phyloP scores from a whole-genome alignment of 2,329 filamentous ascomycete genomes.

The Penicillium rolfsii region DNA sequence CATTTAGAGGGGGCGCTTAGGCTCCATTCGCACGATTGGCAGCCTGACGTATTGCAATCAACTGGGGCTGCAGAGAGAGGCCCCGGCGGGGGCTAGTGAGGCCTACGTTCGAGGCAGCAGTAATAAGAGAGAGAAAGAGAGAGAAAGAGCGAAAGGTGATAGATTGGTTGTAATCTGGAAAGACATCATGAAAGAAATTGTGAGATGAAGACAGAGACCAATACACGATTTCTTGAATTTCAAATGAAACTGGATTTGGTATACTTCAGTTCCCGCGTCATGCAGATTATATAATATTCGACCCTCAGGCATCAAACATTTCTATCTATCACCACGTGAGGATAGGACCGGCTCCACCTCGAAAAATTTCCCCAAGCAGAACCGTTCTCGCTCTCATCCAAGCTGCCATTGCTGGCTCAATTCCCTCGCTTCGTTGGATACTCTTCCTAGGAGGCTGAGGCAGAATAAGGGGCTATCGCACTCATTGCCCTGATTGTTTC shows the following conservation, averaged over 20 bases:
- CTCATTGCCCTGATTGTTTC: background rate
- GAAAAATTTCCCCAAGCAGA: constrained; percentile 46
- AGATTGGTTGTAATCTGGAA: background rate
- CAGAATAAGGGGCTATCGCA: constrained; percentile 18
- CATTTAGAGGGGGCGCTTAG: constrained; percentile 27
- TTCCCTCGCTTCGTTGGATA: constrained; percentile 26
- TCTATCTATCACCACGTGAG: constrained; percentile 46
- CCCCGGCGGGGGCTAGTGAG: background rate
- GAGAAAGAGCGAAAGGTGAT: background rate
- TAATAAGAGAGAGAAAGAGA: background rate
- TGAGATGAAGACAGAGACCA: background rate
- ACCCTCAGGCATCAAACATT: background rate
- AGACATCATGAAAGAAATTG: background rate
- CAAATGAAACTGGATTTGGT: background rate
- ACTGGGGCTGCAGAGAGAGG: background rate
- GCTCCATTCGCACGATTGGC: constrained; percentile 22
- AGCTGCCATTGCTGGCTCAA: constrained; percentile 33
- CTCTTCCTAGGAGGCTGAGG: constrained; percentile 20
- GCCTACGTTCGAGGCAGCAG: background rate
- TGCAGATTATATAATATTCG: background rate
- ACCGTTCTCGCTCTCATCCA: constrained; percentile 28
- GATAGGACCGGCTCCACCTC: constrained; percentile 42
- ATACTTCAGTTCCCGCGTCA: background rate
- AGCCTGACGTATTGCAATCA: constrained; percentile 18
- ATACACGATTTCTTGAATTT: background rate